These are phyloP conservation scores for Pestalotiopsis sp. DNA, from an alignment of 2,329 filamentous ascomycete genomes.

Conservation along the genomic window DNA sequence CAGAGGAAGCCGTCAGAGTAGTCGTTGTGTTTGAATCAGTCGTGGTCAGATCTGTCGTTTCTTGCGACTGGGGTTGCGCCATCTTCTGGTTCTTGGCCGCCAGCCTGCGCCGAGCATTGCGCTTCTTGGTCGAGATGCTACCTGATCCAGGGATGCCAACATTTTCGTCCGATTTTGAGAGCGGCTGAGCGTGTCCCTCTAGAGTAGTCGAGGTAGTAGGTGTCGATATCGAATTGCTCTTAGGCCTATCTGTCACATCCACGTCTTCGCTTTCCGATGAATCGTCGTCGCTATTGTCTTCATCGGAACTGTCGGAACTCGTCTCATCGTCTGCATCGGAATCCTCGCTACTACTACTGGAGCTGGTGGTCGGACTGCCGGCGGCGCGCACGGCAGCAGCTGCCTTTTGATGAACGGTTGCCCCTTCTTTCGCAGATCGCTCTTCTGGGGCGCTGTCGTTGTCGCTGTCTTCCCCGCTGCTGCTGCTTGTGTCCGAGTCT, in stretches of 20 bases:
- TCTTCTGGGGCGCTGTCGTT: slow-evolving; percentile 28
- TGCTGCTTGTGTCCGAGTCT: slow-evolving; percentile 7
- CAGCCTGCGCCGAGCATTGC: slow-evolving; percentile 50
- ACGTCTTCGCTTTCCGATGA: slow-evolving; percentile 15
- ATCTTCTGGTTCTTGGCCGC: slow-evolving; percentile 27
- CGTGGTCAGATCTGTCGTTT: not conserved
- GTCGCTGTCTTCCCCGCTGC: slow-evolving; percentile 20
- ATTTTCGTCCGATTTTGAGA: slow-evolving; percentile 11
- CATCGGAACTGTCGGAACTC: slow-evolving; percentile 17
- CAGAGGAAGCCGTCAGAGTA: not conserved
- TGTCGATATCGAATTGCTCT: not conserved
- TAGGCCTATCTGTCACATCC: not conserved
- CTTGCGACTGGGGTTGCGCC: slow-evolving; percentile 11
- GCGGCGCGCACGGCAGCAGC: not conserved
- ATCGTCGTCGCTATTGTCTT: slow-evolving; percentile 18
- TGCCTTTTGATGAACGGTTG: not conserved
- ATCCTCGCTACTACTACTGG: slow-evolving; percentile 12
- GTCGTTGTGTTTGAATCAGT: not conserved
- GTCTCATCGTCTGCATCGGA: slow-evolving; percentile 18
- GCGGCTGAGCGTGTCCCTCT: slow-evolving; percentile 5
- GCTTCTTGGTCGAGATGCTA: slow-evolving; percentile 45
- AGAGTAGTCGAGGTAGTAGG: not conserved
- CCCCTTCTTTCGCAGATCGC: slow-evolving; percentile 10
- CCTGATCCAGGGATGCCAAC: slow-evolving; percentile 35
- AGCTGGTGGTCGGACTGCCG: not conserved